These are phyloP conservation scores for Geotrichum carabidarum DNA, from an alignment of 1,139 yeast species.

Conservation along the genomic window DNA sequence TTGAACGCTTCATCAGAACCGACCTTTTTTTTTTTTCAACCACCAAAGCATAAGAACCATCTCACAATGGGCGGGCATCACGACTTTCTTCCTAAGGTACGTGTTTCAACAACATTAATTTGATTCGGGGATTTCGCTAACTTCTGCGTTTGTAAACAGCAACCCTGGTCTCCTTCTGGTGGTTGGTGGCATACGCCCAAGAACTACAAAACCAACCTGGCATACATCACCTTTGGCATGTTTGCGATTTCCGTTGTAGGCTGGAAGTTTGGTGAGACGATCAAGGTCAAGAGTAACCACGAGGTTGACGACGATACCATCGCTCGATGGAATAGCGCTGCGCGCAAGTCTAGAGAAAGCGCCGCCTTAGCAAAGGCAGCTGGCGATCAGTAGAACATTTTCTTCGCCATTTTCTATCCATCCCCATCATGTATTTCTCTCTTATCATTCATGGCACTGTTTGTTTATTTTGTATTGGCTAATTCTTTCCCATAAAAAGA, in stretches of 20 bases:
- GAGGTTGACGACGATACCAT: constrained; percentile 37
- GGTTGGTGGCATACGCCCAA: constrained; percentile 45
- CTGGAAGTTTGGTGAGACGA: constrained; percentile 33
- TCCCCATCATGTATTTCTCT: not conserved
- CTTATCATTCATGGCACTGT: not conserved
- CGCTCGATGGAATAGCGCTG: constrained; percentile 39
- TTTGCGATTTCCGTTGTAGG: constrained; percentile 33
- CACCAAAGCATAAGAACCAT: not conserved
- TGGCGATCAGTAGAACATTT: constrained; percentile 6
- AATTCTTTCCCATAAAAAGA: no score
- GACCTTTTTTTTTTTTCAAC: no score
- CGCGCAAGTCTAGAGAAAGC: constrained; percentile 36
- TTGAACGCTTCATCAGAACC: no score
- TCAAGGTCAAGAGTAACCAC: constrained; percentile 30
- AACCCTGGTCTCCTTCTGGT: constrained; percentile 40
- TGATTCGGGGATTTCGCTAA: not conserved
- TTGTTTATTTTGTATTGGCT: not conserved
- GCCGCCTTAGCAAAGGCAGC: constrained; percentile 30
- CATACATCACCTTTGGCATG: constrained; percentile 34
- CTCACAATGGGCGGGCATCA: constrained; percentile 18
- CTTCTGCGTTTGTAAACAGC: constrained; percentile 20
- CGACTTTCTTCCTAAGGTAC: constrained; percentile 17
- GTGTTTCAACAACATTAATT: not conserved
- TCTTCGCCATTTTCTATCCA: not conserved
- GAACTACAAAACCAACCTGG: constrained; percentile 41